Conservation (phyloP, 192 early-diverging fungal genomes). For the Coemansia biformis region DNA sequence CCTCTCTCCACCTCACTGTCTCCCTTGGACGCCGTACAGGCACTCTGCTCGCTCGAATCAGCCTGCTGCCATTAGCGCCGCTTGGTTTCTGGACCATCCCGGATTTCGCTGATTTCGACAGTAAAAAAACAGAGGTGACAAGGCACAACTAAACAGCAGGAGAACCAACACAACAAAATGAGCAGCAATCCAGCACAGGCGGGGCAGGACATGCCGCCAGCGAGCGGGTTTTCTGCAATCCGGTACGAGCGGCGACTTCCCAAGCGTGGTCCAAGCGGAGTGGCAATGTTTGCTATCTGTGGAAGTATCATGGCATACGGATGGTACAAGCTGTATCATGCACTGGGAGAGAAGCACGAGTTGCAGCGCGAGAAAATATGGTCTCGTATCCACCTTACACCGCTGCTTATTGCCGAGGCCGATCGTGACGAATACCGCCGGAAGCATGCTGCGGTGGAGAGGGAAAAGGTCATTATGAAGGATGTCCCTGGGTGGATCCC, state of each 20-base stretch:
- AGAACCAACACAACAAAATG: constrained; percentile 12
- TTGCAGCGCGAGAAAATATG: constrained; percentile 88
- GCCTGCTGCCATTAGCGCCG: no score
- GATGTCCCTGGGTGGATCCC: constrained; percentile 69
- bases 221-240: constrained; percentile 69
- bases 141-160: no score
- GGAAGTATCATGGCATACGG: constrained; percentile 77
- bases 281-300: constrained; percentile 69
- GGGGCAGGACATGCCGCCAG: constrained; percentile 45
- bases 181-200: constrained; percentile 13
- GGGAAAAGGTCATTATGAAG: constrained; percentile 86
- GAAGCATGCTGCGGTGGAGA: constrained; percentile 60
- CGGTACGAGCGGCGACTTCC: constrained; percentile 86
- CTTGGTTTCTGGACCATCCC: no score
- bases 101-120: no score
- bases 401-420: constrained; percentile 86
- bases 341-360: constrained; percentile 58
- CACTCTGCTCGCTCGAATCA: no score
- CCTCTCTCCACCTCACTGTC: no score
- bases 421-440: constrained; percentile 88
- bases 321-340: constrained; percentile 58
- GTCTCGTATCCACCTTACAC: constrained; percentile 87
- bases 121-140: no score
- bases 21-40: no score
- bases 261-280: constrained; percentile 83